Conservation (phyloP, 768 basidiomycete species). For the Gloeopeniophorella convolvens region DNA sequence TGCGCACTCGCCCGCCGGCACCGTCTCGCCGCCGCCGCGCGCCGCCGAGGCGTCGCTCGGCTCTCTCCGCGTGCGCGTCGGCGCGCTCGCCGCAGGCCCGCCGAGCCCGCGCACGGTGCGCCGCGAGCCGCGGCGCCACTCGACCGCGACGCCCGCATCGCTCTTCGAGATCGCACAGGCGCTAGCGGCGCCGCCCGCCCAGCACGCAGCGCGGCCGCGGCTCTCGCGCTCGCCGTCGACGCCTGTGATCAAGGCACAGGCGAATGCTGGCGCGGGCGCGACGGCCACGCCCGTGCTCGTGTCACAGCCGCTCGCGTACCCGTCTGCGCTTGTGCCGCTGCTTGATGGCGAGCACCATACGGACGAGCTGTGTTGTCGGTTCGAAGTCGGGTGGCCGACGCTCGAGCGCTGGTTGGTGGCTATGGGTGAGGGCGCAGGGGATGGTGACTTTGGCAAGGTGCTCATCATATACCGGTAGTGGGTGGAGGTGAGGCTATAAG, state of each 20-base stretch:
- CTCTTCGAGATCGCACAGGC: constrained; percentile 20
- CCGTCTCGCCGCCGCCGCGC: constrained; percentile 13
- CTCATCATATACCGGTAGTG: constrained; percentile 72
- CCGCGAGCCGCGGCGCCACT: constrained; percentile 14
- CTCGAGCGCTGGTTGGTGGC: constrained; percentile 65
- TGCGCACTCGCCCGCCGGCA: constrained; percentile 5
- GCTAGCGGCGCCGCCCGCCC: not conserved
- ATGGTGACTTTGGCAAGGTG: constrained; percentile 67
- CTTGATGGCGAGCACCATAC: constrained; percentile 90
- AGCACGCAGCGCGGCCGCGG: constrained; percentile 34
- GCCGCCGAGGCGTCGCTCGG: constrained; percentile 17
- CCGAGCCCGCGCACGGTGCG: constrained; percentile 5
- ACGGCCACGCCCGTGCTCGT: constrained; percentile 10
- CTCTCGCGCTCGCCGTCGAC: constrained; percentile 53
- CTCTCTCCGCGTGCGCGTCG: constrained; percentile 8
- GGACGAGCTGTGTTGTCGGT: constrained; percentile 80
- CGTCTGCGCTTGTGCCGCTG: constrained; percentile 48
- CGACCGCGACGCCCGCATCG: constrained; percentile 8
- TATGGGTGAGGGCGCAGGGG: constrained; percentile 53
- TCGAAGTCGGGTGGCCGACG: constrained; percentile 78
- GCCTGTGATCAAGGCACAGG: constrained; percentile 34
- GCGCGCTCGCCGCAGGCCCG: constrained; percentile 2
- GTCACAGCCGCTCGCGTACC: constrained; percentile 35
- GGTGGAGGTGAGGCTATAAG: too few species aligned
- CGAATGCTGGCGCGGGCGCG: constrained; percentile 16